These are phyloP conservation scores for Ilyonectria sp. DNA, from an alignment of 2,329 filamentous ascomycete species.

Conservation along the genomic window DNA sequence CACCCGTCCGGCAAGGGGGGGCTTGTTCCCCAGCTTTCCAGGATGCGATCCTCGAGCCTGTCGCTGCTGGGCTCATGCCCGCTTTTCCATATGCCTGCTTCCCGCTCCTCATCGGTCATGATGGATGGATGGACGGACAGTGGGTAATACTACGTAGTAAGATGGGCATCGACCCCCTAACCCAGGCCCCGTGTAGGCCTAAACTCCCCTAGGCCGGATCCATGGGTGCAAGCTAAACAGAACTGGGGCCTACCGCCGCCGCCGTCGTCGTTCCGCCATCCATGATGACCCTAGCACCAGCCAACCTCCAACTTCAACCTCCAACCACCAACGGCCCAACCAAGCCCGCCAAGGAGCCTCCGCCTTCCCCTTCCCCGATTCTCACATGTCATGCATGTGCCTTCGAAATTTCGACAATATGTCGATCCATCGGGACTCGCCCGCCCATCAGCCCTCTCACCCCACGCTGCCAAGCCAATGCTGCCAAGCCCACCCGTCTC, in stretches of 20 bases:
- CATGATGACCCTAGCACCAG: conserved; percentile 3
- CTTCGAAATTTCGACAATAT: conserved; percentile 1
- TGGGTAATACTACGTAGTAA: background rate
- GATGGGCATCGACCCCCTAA: background rate
- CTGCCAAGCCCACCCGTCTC: background rate
- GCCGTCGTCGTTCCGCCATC: conserved; percentile 15
- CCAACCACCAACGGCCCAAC: background rate
- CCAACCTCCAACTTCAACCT: background rate
- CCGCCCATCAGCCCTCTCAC: background rate
- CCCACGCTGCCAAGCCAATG: background rate
- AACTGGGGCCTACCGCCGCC: conserved; percentile 41
- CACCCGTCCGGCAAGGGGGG: background rate
- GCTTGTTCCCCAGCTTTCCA: conserved; percentile 23
- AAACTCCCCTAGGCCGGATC: conserved; percentile 17
- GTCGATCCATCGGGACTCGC: conserved; percentile 1
- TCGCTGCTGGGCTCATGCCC: background rate
- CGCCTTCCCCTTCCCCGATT: background rate
- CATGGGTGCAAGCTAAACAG: conserved; percentile 34
- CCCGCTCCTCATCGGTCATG: background rate
- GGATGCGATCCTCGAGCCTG: background rate
- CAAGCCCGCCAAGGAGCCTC: conserved; percentile 1
- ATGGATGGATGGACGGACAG: background rate
- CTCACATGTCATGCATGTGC: conserved; percentile 11
- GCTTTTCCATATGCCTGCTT: background rate
- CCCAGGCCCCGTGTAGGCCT: background rate